Base-by-base conservation (phyloP, 139 green algal genomes). In the Volvox reticuliferus region DNA sequence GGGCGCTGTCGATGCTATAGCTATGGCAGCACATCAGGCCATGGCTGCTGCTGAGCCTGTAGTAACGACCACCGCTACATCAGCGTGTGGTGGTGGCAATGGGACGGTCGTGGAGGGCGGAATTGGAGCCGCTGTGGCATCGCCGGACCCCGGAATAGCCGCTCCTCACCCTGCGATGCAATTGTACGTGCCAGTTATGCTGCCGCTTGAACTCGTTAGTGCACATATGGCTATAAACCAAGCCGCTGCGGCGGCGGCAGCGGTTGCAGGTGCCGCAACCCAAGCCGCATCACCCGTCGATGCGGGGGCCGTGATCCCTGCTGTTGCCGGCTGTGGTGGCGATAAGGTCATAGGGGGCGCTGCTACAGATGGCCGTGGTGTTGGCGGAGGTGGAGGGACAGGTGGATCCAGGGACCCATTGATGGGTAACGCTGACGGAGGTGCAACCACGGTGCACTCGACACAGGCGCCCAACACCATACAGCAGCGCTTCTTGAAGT, bases 401-500 rank as follows among this genome's bases (percentile, higher is more conserved):
- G 33, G 24, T 30, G 62, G 17, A 69, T 9, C 21, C 65, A 73
- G 65, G 65, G 65, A 28, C 65, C 65, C 24, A 12, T 12, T 9
- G 24, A 21, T 79, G 19, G 71, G 13, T 79, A 6, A 1, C 14
- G 78, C 32, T 35, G 82, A 65, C 9, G 82, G 32, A 17, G 65
- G 62, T 26, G 82, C 65, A 21, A 33, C 61, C 9, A 63, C 82
- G 30, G 62, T 63, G 33, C 62, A 62, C 30, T 87, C 62, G 5
- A 87, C 62, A 55, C 82, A 87, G 30, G 82, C 82, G 6, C 81
- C 44, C 30, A 37, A 89, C 28, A 67, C 85, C 50, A 67, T 75
- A 37, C 83, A 55, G 44, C 55, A 85, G 62, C 75, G 81, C 63
- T 69, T 68, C 79, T 62, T 79, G 79, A 77, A 89, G 73, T 87